Percentiles rank a stretch among this genome's conserved stretches.
Evolutionary conservation across 2,329 filamentous ascomycete species (phyloP).

Genomic region (Exophiala lecanii-corni): DNA sequence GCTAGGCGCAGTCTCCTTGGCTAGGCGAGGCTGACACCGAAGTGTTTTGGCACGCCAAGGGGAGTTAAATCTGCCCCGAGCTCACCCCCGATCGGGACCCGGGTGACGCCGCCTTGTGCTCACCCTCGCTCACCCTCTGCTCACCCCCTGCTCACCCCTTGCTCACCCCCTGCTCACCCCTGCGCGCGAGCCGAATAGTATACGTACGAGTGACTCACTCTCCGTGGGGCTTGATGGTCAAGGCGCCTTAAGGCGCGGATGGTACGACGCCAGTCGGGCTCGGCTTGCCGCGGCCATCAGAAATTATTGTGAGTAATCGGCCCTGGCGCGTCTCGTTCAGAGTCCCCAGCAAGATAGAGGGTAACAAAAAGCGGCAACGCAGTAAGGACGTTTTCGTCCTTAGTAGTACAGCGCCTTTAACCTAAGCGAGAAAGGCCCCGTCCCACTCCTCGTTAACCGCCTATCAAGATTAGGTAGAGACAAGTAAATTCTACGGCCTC

Average conservation of each 20-base stretch:
- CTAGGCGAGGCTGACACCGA: too few relatives aligned
- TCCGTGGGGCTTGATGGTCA: constrained; percentile 2
- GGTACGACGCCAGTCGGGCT: constrained; percentile 1
- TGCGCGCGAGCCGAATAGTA: constrained; percentile 1
- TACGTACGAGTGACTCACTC: neutral
- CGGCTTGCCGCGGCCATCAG: constrained; percentile 2
- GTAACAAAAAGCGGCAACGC: constrained; percentile 2
- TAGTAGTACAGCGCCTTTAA: constrained; percentile 1
- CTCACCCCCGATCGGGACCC: constrained; percentile 1
- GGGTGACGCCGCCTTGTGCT: constrained; percentile 2
- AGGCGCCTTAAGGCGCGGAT: constrained; percentile 3
- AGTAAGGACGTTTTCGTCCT: constrained; percentile 2
- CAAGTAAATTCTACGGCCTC: constrained; percentile 1
- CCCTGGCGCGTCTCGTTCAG: constrained; percentile 1
- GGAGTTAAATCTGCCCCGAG: constrained; percentile 1
- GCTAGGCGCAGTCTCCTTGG: too few relatives aligned
- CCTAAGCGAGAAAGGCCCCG: constrained; percentile 1
- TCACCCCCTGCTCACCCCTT: too few relatives aligned
- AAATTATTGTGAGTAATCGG: constrained; percentile 2
- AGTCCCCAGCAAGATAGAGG: constrained; percentile 1
- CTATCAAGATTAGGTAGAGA: constrained; percentile 1
- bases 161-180: constrained; percentile 1
- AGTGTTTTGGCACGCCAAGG: too few relatives aligned
- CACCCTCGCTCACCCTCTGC: constrained; percentile 1
- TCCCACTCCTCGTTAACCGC: constrained; percentile 1